phyloP scores from a whole-genome alignment of 768 basidiomycete genomes.

The Suillus ampliporus region DNA sequence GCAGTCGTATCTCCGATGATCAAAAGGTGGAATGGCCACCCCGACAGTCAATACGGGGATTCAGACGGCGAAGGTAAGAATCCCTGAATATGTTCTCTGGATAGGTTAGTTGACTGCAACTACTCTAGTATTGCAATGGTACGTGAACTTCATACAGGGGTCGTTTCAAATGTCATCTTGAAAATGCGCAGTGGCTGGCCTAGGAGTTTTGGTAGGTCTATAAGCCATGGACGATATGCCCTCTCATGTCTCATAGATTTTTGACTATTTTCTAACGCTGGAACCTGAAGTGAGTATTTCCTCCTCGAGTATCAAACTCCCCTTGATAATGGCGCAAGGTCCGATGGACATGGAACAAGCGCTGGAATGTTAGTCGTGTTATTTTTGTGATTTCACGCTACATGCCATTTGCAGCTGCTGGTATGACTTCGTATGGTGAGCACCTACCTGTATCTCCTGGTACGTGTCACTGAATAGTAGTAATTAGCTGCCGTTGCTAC shows the following conservation, averaged over 20 bases:
- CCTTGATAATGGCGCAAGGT: neutral
- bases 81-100: neutral
- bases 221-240: neutral
- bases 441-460: neutral
- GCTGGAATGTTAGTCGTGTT: constrained; percentile 7
- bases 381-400: constrained; percentile 14
- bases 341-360: constrained; percentile 13
- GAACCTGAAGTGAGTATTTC: neutral
- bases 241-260: constrained; percentile 1
- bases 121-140: constrained; percentile 2
- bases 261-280: constrained; percentile 6
- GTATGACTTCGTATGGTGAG: constrained; percentile 16
- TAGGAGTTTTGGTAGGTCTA: constrained; percentile 3
- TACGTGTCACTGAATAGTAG: neutral
- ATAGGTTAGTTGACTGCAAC: neutral
- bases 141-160: neutral
- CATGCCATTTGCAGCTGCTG: constrained; percentile 12
- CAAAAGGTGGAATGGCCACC: neutral
- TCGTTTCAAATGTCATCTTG: neutral
- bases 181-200: neutral
- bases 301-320: neutral
- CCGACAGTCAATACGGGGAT: neutral
- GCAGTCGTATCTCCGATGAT: neutral
- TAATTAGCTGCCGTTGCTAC: neutral
- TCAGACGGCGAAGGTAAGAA: constrained; percentile 5